phyloP scores from a whole-genome alignment of 352 stramenopile genomes.

The Phytophthora brassicae region DNA sequence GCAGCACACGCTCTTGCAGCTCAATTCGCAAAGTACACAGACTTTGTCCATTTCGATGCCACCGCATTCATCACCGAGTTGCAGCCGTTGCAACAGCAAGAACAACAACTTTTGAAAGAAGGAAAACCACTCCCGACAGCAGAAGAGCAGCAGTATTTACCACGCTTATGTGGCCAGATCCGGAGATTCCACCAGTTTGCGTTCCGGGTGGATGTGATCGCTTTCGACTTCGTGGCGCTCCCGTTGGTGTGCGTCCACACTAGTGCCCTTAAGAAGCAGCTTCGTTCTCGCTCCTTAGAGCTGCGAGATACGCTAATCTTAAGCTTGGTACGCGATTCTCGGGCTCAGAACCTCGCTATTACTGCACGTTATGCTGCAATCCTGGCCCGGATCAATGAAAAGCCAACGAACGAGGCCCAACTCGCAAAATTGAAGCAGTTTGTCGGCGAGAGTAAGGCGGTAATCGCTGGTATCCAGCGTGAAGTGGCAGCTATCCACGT shows the following conservation, averaged over 20 bases:
- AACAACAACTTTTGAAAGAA: slow-evolving; percentile 30
- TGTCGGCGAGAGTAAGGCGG: slow-evolving; percentile 78
- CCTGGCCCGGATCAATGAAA: slow-evolving; percentile 88
- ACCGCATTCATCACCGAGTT: slow-evolving; percentile 73
- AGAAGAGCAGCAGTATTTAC: slow-evolving; percentile 36
- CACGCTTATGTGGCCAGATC: slow-evolving; percentile 65
- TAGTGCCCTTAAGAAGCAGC: slow-evolving; percentile 58
- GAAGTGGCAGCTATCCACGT: slow-evolving; percentile 80
- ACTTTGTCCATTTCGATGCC: slow-evolving; percentile 84
- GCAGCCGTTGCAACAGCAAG: slow-evolving; percentile 36
- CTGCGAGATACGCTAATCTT: slow-evolving; percentile 82
- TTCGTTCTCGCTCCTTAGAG: slow-evolving; percentile 68
- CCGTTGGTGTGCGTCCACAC: slow-evolving; percentile 82
- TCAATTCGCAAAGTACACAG: slow-evolving; percentile 79
- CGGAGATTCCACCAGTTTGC: slow-evolving; percentile 75
- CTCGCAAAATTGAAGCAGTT: slow-evolving; percentile 90
- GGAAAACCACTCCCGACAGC: slow-evolving; percentile 13
- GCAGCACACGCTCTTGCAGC: slow-evolving; percentile 62
- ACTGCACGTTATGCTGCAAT: slow-evolving; percentile 90
- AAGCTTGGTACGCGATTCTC: slow-evolving; percentile 72
- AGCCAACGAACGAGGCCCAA: slow-evolving; percentile 91
- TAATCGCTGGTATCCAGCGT: slow-evolving; percentile 73
- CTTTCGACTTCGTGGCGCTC: slow-evolving; percentile 77
- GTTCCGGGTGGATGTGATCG: slow-evolving; percentile 58
- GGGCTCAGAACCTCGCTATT: slow-evolving; percentile 87